phyloP scores from a whole-genome alignment of 352 stramenopile genomes.

The Phytophthora sp. region DNA sequence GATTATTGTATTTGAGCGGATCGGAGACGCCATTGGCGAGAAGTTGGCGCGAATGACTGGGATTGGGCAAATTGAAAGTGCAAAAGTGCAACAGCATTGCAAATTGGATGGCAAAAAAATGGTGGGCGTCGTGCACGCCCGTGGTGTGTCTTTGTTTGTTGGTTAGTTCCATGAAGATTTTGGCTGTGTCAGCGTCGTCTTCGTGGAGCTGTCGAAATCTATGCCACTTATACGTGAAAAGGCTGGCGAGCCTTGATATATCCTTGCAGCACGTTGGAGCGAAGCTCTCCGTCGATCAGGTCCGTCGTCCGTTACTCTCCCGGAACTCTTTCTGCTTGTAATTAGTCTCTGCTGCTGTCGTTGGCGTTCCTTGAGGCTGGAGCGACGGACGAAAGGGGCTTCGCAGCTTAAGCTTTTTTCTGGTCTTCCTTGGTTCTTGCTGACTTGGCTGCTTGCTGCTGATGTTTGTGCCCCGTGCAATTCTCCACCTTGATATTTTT shows the following conservation, averaged over 20 bases:
- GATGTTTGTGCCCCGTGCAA: neutral
- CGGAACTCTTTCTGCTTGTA: conserved; percentile 7
- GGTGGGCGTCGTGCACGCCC: neutral
- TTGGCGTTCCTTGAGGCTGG: too few relatives aligned
- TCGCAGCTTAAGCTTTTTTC: too few relatives aligned
- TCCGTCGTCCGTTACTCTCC: neutral
- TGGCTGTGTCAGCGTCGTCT: conserved; percentile 1
- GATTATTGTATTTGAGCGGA: conserved; percentile 6
- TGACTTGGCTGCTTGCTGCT: conserved; percentile 4
- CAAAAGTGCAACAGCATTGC: neutral
- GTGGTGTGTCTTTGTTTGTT: conserved; percentile 1
- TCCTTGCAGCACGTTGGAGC: conserved; percentile 8
- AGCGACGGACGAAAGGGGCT: too few relatives aligned
- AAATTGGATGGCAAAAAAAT: conserved; percentile 9
- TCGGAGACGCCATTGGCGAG: neutral
- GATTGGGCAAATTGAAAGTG: conserved; percentile 20
- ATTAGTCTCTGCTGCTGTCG: neutral
- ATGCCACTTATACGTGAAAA: conserved; percentile 30
- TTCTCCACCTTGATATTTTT: conserved; percentile 4
- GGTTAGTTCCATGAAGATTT: neutral
- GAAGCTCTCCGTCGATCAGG: neutral
- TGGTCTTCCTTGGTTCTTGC: conserved; percentile 7
- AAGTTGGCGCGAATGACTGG: conserved; percentile 13
- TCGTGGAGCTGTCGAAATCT: conserved; percentile 15
- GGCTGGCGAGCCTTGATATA: conserved; percentile 8